phyloP scores from a whole-genome alignment of 139 green algal genomes.

The Chlamydomonas sp. region DNA sequence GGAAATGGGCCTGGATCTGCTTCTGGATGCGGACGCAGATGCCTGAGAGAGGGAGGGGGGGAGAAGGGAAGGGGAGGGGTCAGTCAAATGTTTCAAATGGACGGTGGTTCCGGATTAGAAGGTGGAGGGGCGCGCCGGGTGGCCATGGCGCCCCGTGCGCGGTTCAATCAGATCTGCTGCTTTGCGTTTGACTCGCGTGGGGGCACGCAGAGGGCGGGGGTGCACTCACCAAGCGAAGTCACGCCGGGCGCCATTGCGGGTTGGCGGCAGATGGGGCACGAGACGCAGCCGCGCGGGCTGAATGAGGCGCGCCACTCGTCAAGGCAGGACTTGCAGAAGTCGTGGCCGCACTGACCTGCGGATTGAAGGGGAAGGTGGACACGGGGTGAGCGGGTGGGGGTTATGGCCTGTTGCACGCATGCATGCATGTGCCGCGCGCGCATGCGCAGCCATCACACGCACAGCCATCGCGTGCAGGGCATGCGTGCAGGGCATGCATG shows the following conservation, averaged over 20 bases:
- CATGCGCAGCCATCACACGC: not conserved
- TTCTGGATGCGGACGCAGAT: constrained; percentile 1
- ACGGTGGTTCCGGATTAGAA: too few relatives aligned
- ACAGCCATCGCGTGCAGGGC: too few relatives aligned
- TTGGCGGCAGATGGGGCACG: constrained; percentile 4
- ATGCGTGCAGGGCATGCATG: too few relatives aligned
- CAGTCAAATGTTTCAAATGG: too few relatives aligned
- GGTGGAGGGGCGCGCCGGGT: too few relatives aligned
- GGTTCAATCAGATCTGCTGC: not conserved
- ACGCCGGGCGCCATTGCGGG: constrained; percentile 3
- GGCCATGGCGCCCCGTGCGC: too few relatives aligned
- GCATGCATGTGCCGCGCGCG: not conserved
- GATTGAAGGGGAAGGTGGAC: not conserved
- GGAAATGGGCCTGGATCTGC: not conserved
- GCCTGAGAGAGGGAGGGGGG: not conserved
- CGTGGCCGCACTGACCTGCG: constrained; percentile 12
- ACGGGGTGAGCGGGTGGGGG: not conserved
- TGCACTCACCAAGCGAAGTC: constrained; percentile 4
- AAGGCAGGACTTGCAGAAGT: constrained; percentile 16
- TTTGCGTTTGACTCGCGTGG: not conserved
- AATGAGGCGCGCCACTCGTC: constrained; percentile 1
- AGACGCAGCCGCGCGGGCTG: not conserved
- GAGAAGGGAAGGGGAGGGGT: not conserved
- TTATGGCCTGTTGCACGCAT: not conserved
- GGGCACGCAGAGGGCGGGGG: not conserved